phyloP scores from a whole-genome alignment of 2,329 filamentous ascomycete genomes.

The Sporothrix sp. region DNA sequence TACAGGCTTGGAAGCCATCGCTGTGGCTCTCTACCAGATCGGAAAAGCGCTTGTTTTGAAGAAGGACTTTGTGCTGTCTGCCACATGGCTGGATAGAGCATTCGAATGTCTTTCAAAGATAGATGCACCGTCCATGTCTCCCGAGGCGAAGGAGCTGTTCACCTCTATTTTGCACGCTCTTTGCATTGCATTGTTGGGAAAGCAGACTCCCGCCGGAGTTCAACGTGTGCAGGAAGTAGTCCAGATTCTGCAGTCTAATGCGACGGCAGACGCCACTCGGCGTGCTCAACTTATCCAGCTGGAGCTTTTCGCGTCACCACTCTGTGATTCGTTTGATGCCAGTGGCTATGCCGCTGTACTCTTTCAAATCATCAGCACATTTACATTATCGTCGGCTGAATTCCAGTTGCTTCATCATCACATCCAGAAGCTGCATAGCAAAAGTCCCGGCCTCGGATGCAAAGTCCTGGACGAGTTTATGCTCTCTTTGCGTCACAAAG shows the following conservation, averaged over 20 bases:
- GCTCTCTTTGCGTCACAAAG: conserved; percentile 32
- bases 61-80: conserved; percentile 44
- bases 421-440: conserved; percentile 53
- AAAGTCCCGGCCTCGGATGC: conserved; percentile 38
- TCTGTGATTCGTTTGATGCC: conserved; percentile 38
- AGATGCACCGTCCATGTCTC: conserved; percentile 45
- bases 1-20: conserved; percentile 47
- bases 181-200: conserved; percentile 44
- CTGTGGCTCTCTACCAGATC: conserved; percentile 62
- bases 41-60: conserved; percentile 49
- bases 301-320: conserved; percentile 47
- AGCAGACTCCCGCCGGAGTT: conserved; percentile 33
- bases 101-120: conserved; percentile 47
- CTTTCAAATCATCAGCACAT: conserved; percentile 46
- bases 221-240: conserved; percentile 48
- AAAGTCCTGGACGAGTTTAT: conserved; percentile 56
- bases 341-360: conserved; percentile 45
- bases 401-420: conserved; percentile 60
- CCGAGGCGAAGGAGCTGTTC: conserved; percentile 47
- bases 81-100: conserved; percentile 66
- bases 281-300: conserved; percentile 59
- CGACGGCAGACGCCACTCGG: conserved; percentile 47
- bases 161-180: conserved; percentile 56
- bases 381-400: conserved; percentile 45
- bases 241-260: conserved; percentile 50